phyloP scores from a whole-genome alignment of 129 eudicot genomes.

The Erigeron canadensis region DNA sequence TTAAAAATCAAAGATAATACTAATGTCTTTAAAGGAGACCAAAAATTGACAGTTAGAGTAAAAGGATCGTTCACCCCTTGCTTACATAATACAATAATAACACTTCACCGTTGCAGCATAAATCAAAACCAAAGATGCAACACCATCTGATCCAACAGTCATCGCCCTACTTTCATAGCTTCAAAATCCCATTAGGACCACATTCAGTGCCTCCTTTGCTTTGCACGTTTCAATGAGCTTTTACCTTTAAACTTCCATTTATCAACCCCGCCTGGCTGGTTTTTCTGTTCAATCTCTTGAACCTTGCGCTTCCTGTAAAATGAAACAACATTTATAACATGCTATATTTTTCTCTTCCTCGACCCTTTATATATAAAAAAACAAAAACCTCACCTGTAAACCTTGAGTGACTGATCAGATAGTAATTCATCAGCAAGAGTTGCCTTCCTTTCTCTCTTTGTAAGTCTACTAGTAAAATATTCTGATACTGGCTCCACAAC shows the following conservation, averaged over 20 bases:
- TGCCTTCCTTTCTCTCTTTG: conserved; percentile 88
- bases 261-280: conserved; percentile 66
- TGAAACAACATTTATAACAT: not conserved
- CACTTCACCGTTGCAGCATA: not conserved
- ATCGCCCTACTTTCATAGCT: not conserved
- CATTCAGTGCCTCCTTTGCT: conserved; percentile 53
- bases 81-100: too few species aligned
- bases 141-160: not conserved
- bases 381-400: conserved; percentile 48
- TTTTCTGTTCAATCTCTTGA: conserved; percentile 62
- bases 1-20: too few species aligned
- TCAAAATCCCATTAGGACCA: not conserved
- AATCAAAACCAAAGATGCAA: conserved; percentile 7
- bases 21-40: too few species aligned
- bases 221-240: conserved; percentile 55
- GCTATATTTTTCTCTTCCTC: not conserved
- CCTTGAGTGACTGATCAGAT: conserved; percentile 52
- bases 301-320: conserved; percentile 88
- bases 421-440: conserved; percentile 88
- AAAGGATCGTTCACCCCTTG: too few species aligned
- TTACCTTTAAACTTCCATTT: conserved; percentile 77
- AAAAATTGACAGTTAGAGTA: too few species aligned
- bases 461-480: conserved; percentile 69
- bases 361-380: not conserved
- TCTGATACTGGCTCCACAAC: conserved; percentile 75